Percentiles rank a stretch among this genome's conserved stretches.
phyloP scores from a whole-genome alignment of 148 eudicot species.

The Tetragonia tetragonoides region DNA sequence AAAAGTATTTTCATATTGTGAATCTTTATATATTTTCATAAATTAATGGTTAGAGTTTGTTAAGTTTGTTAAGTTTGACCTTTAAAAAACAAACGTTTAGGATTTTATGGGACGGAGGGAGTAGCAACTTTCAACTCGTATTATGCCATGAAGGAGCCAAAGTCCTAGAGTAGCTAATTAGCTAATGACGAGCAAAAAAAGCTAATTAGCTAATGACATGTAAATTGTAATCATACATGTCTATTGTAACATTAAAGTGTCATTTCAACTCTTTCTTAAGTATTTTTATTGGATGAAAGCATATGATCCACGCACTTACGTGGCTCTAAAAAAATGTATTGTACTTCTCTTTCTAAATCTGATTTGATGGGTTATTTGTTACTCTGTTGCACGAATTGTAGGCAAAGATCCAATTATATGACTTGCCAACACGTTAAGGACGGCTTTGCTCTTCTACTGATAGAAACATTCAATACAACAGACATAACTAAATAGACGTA shows the following conservation, averaged over 20 bases:
- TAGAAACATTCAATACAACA: constrained; percentile 3
- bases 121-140: no score
- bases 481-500: neutral
- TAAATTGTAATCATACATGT: neutral
- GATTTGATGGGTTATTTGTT: neutral
- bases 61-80: no score
- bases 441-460: neutral
- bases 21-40: no score
- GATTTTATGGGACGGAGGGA: no score
- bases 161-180: no score
- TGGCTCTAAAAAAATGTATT: neutral
- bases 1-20: no score
- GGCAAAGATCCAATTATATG: neutral
- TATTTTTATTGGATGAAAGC: neutral
- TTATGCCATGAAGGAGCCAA: no score
- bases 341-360: neutral
- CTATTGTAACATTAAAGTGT: neutral
- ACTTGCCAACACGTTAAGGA: constrained; percentile 17
- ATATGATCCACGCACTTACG: neutral
- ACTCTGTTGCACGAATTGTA: neutral
- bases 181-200: no score
- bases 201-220: neutral
- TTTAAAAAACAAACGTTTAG: no score
- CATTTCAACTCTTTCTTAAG: no score
- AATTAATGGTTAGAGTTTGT: no score